phyloP scores from a whole-genome alignment of 139 green algal genomes.

The Chlorella sp. region DNA sequence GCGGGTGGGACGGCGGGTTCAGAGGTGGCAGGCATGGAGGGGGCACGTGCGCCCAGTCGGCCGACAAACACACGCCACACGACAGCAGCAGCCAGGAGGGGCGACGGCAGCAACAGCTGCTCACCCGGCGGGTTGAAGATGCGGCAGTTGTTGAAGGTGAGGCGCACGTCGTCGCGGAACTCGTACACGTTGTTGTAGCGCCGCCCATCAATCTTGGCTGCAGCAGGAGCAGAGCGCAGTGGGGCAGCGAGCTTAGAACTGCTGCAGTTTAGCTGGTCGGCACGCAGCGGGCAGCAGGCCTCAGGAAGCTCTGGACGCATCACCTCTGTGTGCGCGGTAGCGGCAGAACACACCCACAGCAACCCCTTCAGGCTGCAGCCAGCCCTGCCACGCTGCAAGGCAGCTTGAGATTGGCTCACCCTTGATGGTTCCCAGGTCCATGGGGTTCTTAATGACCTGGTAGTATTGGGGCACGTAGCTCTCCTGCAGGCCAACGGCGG shows the following conservation, averaged over 20 bases:
- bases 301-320: no score
- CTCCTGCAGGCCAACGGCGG: slow-evolving; percentile 4
- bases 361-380: no score
- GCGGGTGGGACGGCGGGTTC: not conserved
- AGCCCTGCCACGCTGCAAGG: no score
- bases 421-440: slow-evolving; percentile 73
- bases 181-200: slow-evolving; percentile 54
- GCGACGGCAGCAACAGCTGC: no score
- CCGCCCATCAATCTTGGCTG: slow-evolving; percentile 32
- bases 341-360: no score
- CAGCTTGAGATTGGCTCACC: slow-evolving; percentile 6
- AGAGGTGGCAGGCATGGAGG: not conserved
- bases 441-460: slow-evolving; percentile 74
- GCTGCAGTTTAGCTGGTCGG: no score
- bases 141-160: slow-evolving; percentile 66
- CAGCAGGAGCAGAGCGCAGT: not conserved
- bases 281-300: no score
- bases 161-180: slow-evolving; percentile 65
- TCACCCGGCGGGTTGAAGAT: slow-evolving; percentile 58
- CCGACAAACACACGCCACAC: no score
- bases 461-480: slow-evolving; percentile 68
- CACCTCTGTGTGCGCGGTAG: no score
- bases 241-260: no score
- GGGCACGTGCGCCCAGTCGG: not conserved
- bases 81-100: no score